Conservation (phyloP, 2,329 filamentous ascomycete species). For the Arthrobotrys entomopaga region DNA sequence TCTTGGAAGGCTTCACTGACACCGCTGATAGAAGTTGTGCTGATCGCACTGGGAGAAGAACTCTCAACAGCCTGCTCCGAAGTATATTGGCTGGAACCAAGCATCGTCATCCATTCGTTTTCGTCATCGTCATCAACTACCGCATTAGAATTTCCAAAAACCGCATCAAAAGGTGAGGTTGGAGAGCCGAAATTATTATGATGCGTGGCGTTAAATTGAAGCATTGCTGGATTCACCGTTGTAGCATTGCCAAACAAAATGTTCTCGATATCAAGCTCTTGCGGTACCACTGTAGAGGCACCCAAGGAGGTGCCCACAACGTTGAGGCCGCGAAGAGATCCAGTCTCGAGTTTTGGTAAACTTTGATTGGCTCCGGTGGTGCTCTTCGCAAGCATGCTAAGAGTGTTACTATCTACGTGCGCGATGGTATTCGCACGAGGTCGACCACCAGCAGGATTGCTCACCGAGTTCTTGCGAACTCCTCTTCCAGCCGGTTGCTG, state of each 20-base stretch:
- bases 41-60: constrained; percentile 95
- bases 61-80: constrained; percentile 73
- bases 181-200: constrained; percentile 63
- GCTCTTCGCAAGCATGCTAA: constrained; percentile 69
- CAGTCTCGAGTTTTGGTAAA: constrained; percentile 83
- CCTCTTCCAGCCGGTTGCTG: constrained; percentile 73
- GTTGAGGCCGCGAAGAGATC: constrained; percentile 68
- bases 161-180: constrained; percentile 59
- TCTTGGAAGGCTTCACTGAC: constrained; percentile 93
- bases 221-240: constrained; percentile 76
- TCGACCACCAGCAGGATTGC: constrained; percentile 69
- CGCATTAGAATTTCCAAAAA: constrained; percentile 60
- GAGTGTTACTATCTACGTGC: constrained; percentile 80
- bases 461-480: constrained; percentile 92
- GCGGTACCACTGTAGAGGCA: constrained; percentile 80
- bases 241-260: constrained; percentile 73
- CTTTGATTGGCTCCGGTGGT: constrained; percentile 58
- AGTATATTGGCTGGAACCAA: constrained; percentile 54
- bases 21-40: constrained; percentile 89
- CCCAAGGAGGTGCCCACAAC: constrained; percentile 73
- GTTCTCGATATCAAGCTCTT: constrained; percentile 76
- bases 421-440: constrained; percentile 96
- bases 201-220: constrained; percentile 86
- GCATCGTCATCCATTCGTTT: constrained; percentile 83
- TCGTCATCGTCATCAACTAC: constrained; percentile 70